Conservation (phyloP, 169 alveolate species). For the Plasmodium falciparum region DNA sequence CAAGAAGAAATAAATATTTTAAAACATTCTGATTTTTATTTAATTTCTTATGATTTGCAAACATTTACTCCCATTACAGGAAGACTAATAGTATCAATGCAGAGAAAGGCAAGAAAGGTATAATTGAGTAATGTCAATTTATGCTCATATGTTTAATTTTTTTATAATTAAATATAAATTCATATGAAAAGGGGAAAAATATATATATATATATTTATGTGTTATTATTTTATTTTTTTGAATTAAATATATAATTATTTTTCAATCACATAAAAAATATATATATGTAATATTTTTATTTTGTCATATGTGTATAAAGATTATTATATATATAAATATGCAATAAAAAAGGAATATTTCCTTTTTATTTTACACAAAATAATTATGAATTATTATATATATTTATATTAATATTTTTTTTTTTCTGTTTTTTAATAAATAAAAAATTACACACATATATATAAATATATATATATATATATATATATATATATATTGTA, state of each 20-base stretch:
- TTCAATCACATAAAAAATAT: no score
- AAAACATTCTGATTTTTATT: constrained; percentile 67
- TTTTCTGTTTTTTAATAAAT: no score
- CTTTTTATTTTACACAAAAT: no score
- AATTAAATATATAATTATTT: not conserved
- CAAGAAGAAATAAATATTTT: constrained; percentile 57
- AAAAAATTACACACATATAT: no score
- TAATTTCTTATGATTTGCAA: constrained; percentile 73
- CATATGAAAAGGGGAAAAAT: not conserved
- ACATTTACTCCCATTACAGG: constrained; percentile 42
- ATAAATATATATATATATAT: no score
- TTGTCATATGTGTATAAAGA: no score
- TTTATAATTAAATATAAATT: not conserved
- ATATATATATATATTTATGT: not conserved
- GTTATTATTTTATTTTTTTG: not conserved
- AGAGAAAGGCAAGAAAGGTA: constrained; percentile 45
- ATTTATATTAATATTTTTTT: not conserved
- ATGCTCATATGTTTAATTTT: no score
- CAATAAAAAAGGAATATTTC: no score
- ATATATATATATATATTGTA: no score
- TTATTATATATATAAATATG: no score
- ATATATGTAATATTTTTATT: no score
- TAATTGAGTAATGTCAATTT: no score
- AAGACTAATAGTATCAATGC: constrained; percentile 75
- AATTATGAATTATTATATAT: not conserved